Base-by-base conservation (phyloP, 139 green algal species). In the Chlamydomonas schloesseri region DNA sequence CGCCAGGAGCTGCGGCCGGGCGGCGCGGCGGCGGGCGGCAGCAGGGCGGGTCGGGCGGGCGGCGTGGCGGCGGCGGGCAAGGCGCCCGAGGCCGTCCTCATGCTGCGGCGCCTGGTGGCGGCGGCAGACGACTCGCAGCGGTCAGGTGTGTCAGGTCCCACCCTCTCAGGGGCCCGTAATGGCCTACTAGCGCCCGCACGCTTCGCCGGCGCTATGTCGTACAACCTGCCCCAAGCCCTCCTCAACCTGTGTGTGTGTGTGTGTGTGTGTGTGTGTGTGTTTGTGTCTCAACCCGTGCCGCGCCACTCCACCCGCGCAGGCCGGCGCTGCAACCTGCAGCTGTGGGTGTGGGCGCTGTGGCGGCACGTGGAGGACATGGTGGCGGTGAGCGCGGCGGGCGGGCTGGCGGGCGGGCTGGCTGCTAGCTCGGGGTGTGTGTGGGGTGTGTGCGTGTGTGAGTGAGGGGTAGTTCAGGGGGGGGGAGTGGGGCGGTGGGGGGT, bases 101-200 rank as follows among this genome's bases (percentile, higher is more conserved):
- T 67, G n/a, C 79, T 85, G 17, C 46, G 67, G 47, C 23, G 33
- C 10, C 64, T 85, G 64, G 67, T 85, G 79, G 67, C 67, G 9
- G 46, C 34, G 24, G 79, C 79, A n/a, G 79, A 85, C 15, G 79
- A 85, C 64, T 31, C 18, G 13, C 79, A 85, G 68, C 65, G 79
- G 13, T 70, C 47, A 11, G 79, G 79, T 76, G 47, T 31, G 77
- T 26, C 1, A 26, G 23, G 23, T 1, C 28, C 23, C 46, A 3
- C 31, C 9, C 33, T 13, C 15, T 50, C 5, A 34, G 28, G 33
- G 69, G 14, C 11, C 9, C 31, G 15, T 55, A n/a, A 14, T 33
- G 33, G 31, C 5, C 17, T 4, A 55, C 17, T 8, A 53, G 20
- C 17, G 18, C 8, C 13, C 53, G 53, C 53, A 58, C 53, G 13